phyloP scores from a whole-genome alignment of 2,329 filamentous ascomycete species.

The Verticillium tricorpus region DNA sequence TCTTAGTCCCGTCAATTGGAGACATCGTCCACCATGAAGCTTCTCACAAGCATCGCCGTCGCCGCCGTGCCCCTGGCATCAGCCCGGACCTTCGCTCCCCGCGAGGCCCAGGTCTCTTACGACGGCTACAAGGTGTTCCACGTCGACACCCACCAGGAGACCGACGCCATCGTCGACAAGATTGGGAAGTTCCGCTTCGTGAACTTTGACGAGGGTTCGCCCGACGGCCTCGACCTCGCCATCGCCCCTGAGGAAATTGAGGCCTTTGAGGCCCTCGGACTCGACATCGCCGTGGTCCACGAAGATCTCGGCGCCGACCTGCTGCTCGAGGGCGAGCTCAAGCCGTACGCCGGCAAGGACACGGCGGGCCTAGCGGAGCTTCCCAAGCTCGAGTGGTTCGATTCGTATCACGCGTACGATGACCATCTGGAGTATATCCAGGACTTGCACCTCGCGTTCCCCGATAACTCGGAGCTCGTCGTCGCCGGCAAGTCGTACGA shows the following conservation, averaged over 20 bases:
- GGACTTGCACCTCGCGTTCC: conserved; percentile 37
- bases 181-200: conserved; percentile 19
- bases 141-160: conserved; percentile 37
- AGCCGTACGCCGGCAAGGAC: conserved; percentile 3
- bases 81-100: conserved; percentile 4
- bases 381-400: conserved; percentile 40
- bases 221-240: conserved; percentile 16
- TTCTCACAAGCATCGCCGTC: conserved; percentile 5
- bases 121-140: conserved; percentile 35
- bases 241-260: conserved; percentile 17
- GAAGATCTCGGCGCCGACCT: conserved; percentile 18
- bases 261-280: conserved; percentile 17
- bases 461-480: conserved; percentile 43
- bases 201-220: conserved; percentile 10
- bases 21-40: conserved; percentile 7
- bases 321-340: conserved; percentile 13
- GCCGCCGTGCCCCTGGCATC: conserved; percentile 9
- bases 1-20: background rate
- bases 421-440: conserved; percentile 45
- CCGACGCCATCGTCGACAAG: conserved; percentile 26
- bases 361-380: conserved; percentile 14
- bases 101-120: conserved; percentile 18
- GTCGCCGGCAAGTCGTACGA: conserved; percentile 41
- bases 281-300: conserved; percentile 15
- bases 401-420: conserved; percentile 46